Evolutionary conservation across 257 asterid species (phyloP), one percentile per base, ranked within the genome.

Genomic region (Salvia rosmarinus): DNA sequence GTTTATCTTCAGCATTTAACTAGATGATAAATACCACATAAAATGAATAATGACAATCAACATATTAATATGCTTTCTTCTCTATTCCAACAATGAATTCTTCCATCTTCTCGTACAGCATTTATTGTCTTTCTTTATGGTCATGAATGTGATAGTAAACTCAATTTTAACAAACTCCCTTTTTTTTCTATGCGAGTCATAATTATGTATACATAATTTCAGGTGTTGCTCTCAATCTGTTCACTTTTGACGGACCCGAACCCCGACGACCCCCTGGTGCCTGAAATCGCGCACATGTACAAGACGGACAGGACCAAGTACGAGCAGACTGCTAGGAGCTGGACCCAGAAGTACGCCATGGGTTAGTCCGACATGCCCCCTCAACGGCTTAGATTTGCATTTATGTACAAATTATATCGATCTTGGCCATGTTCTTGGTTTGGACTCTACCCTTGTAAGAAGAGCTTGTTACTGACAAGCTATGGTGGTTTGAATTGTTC

Each of bases 281-380:
- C 96, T 0, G 97, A 91, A 79, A 89, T 91, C 6, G 96, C 97
- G 32, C 96, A 87, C 68, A 85, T 91, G 97, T 91, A 89, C 89
- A 91, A 88, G 85, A 85, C 92, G 2, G 96, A 90, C 80, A 72
- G 84, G 77, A 59, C 85, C 52, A 90, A 90, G 83, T 90, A 90
- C 35, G 97, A 89, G 85, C 83, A 85, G 62, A 90, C 96, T 51
- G 95, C 97, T 7, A 61, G 95, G 84, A 85, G 95, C 94, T 90
- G 97, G 96, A 87, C 97, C 67, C 95, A 90, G 81, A 90, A 90
- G 67, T 90, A 88, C 47, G 95, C 97, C 0, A 88, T 90, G 96
- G 96, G 97, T 62, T 91, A 82, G 75, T 62, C 5, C 4, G 64
- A 21, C 28, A 23, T 28, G 14, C 35, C 17, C 5, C 25, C 44